Conservation (phyloP, 2,329 filamentous ascomycete species). For the Biscogniauxia marginata region DNA sequence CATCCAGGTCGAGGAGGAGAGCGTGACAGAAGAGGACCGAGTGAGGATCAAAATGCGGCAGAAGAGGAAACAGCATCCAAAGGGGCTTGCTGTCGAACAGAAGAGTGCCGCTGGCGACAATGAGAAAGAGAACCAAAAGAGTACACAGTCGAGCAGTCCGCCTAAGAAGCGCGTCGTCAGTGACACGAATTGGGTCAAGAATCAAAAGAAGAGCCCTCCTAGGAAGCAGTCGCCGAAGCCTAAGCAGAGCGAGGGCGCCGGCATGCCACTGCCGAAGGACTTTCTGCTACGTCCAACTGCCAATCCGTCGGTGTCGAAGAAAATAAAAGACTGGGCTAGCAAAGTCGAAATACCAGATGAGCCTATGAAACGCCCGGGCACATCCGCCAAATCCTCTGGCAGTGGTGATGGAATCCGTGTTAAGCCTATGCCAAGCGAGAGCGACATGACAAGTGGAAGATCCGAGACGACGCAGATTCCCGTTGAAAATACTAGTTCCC, state of each 20-base stretch:
- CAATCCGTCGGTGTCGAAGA: slow-evolving; percentile 56
- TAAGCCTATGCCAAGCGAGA: slow-evolving; percentile 23
- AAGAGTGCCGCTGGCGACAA: slow-evolving; percentile 28
- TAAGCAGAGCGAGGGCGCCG: slow-evolving; percentile 34
- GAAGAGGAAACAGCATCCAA: slow-evolving; percentile 39
- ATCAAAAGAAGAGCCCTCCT: slow-evolving; percentile 49
- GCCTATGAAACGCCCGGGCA: slow-evolving; percentile 36
- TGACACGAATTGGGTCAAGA: slow-evolving; percentile 83
- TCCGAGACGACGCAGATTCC: slow-evolving; percentile 23
- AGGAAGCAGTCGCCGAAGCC: slow-evolving; percentile 40
- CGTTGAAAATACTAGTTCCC: slow-evolving; percentile 15
- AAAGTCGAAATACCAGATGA: slow-evolving; percentile 51
- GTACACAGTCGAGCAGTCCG: slow-evolving; percentile 52
- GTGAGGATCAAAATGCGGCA: slow-evolving; percentile 55
- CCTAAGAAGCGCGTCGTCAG: slow-evolving; percentile 92
- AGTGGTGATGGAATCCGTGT: slow-evolving; percentile 43
- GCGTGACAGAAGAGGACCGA: slow-evolving; percentile 61
- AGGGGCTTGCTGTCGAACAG: slow-evolving; percentile 29
- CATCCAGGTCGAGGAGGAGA: slow-evolving; percentile 57
- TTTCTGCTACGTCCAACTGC: slow-evolving; percentile 53
- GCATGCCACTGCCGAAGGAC: slow-evolving; percentile 54
- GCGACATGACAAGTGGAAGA: slow-evolving; percentile 19
- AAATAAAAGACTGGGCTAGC: slow-evolving; percentile 62
- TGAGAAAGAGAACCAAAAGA: slow-evolving; percentile 34
- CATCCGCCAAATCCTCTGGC: slow-evolving; percentile 35